Base-by-base conservation (phyloP, 306 rosid genomes). In the Senna siamea region DNA sequence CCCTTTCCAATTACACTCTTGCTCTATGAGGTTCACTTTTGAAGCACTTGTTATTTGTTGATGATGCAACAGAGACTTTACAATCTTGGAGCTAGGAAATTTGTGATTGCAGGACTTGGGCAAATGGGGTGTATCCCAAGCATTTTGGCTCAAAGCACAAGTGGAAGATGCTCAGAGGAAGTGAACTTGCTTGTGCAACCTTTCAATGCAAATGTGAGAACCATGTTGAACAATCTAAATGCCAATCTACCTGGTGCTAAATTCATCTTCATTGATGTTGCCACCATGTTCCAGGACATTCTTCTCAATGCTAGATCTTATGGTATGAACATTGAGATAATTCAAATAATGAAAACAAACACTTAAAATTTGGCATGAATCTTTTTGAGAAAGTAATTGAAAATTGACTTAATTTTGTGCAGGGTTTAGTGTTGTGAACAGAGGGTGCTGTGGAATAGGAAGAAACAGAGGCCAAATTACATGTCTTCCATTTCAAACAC, bases 361-460 rank as follows among this genome's bases (percentile, higher is more conserved):
- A 26, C 30, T 26, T 26, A 26, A 26, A 26, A 26, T 26, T 26
- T 26, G 1, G 2, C 30, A 26, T 26, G 30, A 26, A 1, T 26
- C 3, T 26, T 46, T 48, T 38, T 18, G 5, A 8, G 11, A 26
- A 15, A 55, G 64, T 14, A 28, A 23, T 53, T 56, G 1, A 64
- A 26, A 26, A 37, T 37, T 56, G 2, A 0, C 1, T 48, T 80
- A 53, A 0, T 17, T 18, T 2, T 12, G 55, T 76, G 74, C 7
- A 92, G 97, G 97, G 1, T 81, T 92, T 44, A 79, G 26, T 70
- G 86, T 85, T 15, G 37, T 70, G n/a, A 73, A 88, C 50, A 81
- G 84, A 11, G 98, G 98, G 19, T 93, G 98, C 75, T 93, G 98
- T 69, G 98, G 98, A 5, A 76, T 93, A 35, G 98, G 98, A 46